phyloP scores from a whole-genome alignment of 495 filamentous ascomycete species.

The Aspergillus mulundensis region DNA sequence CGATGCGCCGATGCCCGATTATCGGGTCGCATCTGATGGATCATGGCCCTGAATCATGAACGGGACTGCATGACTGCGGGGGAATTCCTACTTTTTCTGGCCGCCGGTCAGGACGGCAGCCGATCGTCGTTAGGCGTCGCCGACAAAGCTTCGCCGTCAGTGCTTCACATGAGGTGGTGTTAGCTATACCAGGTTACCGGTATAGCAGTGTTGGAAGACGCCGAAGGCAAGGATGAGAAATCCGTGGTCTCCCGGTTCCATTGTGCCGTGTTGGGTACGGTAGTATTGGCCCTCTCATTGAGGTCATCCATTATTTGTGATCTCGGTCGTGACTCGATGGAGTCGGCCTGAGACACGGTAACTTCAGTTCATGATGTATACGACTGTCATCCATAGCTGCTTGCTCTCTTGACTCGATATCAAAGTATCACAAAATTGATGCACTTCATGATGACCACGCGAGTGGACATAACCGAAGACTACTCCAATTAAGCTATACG shows the following conservation, averaged over 20 bases:
- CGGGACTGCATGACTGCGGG: neutral
- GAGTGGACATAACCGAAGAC: neutral
- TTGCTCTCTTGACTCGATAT: neutral
- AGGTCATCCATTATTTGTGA: neutral
- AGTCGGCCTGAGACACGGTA: neutral
- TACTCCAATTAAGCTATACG: neutral
- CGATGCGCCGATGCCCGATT: neutral
- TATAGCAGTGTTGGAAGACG: no score
- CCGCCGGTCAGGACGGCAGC: neutral
- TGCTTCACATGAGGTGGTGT: neutral
- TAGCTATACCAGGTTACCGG: neutral
- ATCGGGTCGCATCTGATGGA: constrained; percentile 1
- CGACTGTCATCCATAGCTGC: neutral
- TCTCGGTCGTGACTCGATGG: neutral
- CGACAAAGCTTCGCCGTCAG: constrained; percentile 1
- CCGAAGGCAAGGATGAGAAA: neutral
- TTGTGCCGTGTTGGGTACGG: neutral
- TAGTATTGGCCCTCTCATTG: neutral
- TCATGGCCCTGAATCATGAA: neutral
- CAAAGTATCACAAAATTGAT: neutral
- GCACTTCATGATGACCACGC: neutral
- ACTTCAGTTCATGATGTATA: neutral
- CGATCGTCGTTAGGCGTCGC: constrained; percentile 3
- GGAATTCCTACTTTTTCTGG: constrained; percentile 1
- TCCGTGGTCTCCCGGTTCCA: neutral